Base-by-base conservation (phyloP, 805 yeast species). In the Blastobotrys peoriensis region DNA sequence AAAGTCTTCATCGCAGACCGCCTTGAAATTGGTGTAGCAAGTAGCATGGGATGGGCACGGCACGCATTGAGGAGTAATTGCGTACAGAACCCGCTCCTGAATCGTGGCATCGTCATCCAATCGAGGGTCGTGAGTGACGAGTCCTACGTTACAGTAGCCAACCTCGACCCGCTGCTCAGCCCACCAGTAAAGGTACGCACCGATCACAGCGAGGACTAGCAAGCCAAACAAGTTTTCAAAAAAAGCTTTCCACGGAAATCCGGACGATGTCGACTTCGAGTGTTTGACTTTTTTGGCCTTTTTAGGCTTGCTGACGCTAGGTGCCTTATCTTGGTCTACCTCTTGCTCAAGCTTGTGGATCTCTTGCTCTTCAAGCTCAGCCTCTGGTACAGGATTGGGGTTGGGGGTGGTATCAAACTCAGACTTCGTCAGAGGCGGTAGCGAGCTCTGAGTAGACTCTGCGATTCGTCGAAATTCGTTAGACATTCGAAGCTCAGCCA, bases 41-140 rank as follows among this genome's bases (percentile, higher is more conserved):
- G 76, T 68, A 0, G 89, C 93, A 64, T 89, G 81, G 3, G 71
- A 74, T 1, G 98, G 97, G 59, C 98, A 91, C 20, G 75, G 75
- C 3, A 75, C 65, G 65, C 98, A 91, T 0, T 53, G 37, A 2
- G 95, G 94, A 40, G 73, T 72, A 40, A 73, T 59, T 0, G 58
- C 46, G 40, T 74, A 75, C 45, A 83, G 61, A 45, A 67, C 63
- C 35, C 35, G 9, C 19, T 37, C 54, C 23, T 30, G 43, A 35
- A 19, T 34, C 40, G 33, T 35, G 23, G 65, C 63, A 3, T 60
- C 53, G 42, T 75, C 63, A 4, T 74, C 68, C 16, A 15, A 36
- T 16, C 73, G 70, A 10, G 15, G 17, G 39, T 65, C 63, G 49
- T 68, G 50, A n/a, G 47, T 19, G 3, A 33, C 43, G 10, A 54